Evolutionary conservation across 148 eudicot species (phyloP).

Genomic region (Chenopodium suecicum): DNA sequence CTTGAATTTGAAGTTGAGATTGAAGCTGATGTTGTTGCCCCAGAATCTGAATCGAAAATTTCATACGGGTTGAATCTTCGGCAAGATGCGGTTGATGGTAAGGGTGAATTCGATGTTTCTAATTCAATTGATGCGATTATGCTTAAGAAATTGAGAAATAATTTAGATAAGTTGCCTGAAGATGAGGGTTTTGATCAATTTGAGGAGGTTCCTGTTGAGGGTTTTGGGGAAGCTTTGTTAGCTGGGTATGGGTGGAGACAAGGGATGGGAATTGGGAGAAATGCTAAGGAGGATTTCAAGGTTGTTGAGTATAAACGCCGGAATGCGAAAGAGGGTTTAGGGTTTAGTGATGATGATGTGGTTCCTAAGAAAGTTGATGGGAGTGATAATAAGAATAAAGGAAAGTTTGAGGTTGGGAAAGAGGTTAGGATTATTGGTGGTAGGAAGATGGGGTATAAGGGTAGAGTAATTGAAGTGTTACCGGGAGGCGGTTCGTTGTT

Average conservation of each 20-base stretch:
- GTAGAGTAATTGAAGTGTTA: constrained; percentile 43
- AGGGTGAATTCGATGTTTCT: neutral
- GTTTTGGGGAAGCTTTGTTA: constrained; percentile 69
- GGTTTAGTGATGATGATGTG: constrained; percentile 38
- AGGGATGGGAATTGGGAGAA: constrained; percentile 79
- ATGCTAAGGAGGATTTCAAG: constrained; percentile 70
- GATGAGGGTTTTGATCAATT: constrained; percentile 58
- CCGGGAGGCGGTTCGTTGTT: constrained; percentile 37
- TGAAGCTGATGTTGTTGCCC: neutral
- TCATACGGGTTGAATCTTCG: constrained; percentile 70
- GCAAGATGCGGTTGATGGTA: neutral
- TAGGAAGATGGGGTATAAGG: constrained; percentile 55
- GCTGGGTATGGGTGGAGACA: constrained; percentile 89
- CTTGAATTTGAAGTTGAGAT: constrained; percentile 41
- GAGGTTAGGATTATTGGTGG: constrained; percentile 69
- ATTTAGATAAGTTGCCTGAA: constrained; percentile 59
- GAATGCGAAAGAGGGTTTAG: constrained; percentile 70
- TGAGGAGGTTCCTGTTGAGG: constrained; percentile 70
- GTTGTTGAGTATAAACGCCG: constrained; percentile 48
- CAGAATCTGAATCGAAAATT: constrained; percentile 32
- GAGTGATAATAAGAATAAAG: neutral
- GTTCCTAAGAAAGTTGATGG: constrained; percentile 4
- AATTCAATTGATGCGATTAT: constrained; percentile 31
- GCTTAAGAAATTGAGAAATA: constrained; percentile 60
- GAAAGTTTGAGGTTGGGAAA: constrained; percentile 26